Percentiles rank a stretch among this genome's conserved stretches.
These are phyloP conservation scores for Pichia scutulata DNA, from an alignment of 805 yeast species.

Conservation along the genomic window DNA sequence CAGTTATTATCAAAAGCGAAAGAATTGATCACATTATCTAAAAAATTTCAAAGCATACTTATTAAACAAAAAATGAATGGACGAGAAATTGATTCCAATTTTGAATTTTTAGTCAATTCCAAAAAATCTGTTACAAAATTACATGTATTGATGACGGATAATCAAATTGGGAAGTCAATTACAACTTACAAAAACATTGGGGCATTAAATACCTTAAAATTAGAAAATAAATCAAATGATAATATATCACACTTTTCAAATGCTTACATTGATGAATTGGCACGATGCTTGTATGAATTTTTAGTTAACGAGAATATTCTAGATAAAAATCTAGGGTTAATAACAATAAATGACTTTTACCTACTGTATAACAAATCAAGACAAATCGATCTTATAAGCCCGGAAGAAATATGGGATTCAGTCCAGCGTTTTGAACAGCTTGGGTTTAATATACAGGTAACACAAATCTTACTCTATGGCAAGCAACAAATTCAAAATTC, in stretches of 20 bases:
- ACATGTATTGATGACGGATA: constrained; percentile 22
- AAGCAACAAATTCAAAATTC: background rate
- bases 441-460: constrained; percentile 9
- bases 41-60: constrained; percentile 30
- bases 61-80: constrained; percentile 9
- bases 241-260: constrained; percentile 15
- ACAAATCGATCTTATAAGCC: constrained; percentile 60
- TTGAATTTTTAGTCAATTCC: constrained; percentile 23
- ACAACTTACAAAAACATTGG: constrained; percentile 16
- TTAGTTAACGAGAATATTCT: constrained; percentile 38
- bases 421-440: constrained; percentile 48
- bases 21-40: constrained; percentile 55
- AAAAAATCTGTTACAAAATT: constrained; percentile 23
- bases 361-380: constrained; percentile 58
- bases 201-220: constrained; percentile 16
- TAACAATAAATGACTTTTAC: constrained; percentile 56
- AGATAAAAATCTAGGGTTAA: constrained; percentile 46
- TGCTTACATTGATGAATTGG: constrained; percentile 48
- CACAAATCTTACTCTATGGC: background rate
- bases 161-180: constrained; percentile 21
- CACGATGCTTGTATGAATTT: constrained; percentile 76
- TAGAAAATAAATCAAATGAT: background rate
- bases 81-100: constrained; percentile 18
- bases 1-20: constrained; percentile 71
- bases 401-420: constrained; percentile 59